Conservation (phyloP, 2,329 filamentous ascomycete species). For the Gnomoniopsis smithogilvyi region DNA sequence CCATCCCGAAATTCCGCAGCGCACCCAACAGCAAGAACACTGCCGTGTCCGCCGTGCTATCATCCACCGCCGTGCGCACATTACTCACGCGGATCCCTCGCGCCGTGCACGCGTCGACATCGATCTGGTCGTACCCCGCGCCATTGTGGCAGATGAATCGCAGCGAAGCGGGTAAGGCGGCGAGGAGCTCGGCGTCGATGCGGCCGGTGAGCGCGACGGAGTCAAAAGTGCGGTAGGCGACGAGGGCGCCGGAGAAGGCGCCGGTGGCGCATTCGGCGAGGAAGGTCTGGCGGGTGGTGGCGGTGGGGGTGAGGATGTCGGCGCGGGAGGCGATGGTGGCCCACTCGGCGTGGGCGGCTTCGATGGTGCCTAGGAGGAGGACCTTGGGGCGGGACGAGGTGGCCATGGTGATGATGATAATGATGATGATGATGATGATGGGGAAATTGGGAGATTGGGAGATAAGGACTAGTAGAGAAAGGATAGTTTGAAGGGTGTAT, state of each 20-base stretch:
- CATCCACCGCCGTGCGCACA: constrained; percentile 75
- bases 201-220: constrained; percentile 63
- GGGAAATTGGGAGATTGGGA: no score
- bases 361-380: constrained; percentile 60
- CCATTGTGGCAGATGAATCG: constrained; percentile 62
- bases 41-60: constrained; percentile 77
- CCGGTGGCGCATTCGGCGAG: constrained; percentile 65
- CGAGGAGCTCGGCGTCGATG: constrained; percentile 68
- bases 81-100: constrained; percentile 72
- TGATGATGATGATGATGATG: no score
- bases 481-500: no score
- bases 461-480: no score
- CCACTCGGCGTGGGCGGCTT: constrained; percentile 65
- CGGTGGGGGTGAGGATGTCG: constrained; percentile 60
- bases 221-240: constrained; percentile 68
- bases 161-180: constrained; percentile 49
- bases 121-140: constrained; percentile 82
- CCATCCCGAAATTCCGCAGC: constrained; percentile 67
- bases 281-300: constrained; percentile 64
- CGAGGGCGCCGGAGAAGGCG: constrained; percentile 61
- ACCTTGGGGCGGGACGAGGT: constrained; percentile 44
- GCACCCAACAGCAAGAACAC: constrained; percentile 81
- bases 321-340: constrained; percentile 57
- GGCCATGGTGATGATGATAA: no score
- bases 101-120: constrained; percentile 67